phyloP scores from a whole-genome alignment of 1,284 basidiomycete species.

The Moniliella sp. region DNA sequence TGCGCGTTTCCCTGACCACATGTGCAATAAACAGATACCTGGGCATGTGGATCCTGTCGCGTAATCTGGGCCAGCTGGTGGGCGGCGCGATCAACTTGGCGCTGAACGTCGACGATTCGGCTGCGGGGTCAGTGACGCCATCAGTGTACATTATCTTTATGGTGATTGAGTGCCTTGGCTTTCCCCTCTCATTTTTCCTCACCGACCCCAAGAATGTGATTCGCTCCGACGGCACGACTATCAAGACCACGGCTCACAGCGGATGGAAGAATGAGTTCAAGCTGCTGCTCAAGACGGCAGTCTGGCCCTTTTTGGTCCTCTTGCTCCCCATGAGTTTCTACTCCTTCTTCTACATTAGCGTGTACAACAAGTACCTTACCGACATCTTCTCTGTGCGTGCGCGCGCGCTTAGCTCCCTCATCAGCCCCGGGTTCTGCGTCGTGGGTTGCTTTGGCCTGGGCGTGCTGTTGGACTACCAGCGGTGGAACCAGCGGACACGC shows the following conservation, averaged over 20 bases:
- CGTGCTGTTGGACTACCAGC: slow-evolving; percentile 10
- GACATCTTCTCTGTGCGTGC: slow-evolving; percentile 19
- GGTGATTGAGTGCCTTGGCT: slow-evolving; percentile 16
- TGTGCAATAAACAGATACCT: no score
- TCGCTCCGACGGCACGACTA: slow-evolving; percentile 13
- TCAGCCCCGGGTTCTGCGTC: slow-evolving; percentile 18
- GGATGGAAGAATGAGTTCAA: slow-evolving; percentile 9
- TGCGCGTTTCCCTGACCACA: no score
- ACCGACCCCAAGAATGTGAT: slow-evolving; percentile 17
- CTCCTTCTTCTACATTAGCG: slow-evolving; percentile 5
- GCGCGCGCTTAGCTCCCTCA: slow-evolving; percentile 14
- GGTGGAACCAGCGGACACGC: no score
- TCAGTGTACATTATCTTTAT: slow-evolving; percentile 26
- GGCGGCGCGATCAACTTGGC: no score
- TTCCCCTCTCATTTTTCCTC: slow-evolving; percentile 13
- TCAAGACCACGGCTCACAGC: slow-evolving; percentile 7
- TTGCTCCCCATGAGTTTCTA: slow-evolving; percentile 4
- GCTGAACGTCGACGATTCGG: no score
- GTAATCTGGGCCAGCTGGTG: no score
- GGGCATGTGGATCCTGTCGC: no score
- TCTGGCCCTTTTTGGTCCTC: slow-evolving; percentile 1
- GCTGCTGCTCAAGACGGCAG: slow-evolving; percentile 4
- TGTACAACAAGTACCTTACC: slow-evolving; percentile 16
- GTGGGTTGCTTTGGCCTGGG: no score
- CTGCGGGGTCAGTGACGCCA: no score